Evolutionary conservation across 352 stramenopile genomes (phyloP).

Genomic region (Plasmopara muralis): DNA sequence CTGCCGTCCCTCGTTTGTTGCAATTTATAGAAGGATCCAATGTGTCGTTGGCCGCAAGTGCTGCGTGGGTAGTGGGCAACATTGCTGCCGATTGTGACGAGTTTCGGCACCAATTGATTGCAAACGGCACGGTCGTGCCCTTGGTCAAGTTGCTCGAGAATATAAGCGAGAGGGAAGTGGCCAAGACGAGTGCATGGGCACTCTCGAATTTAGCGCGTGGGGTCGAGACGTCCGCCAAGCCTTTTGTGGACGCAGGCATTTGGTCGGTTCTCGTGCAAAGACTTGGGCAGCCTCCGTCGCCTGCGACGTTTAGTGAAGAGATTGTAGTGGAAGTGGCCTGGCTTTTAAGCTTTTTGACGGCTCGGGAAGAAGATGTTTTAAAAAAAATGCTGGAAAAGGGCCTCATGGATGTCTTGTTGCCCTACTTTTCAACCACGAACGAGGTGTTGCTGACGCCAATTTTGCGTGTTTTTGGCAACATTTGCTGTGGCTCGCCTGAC

Average conservation of each 20-base stretch:
- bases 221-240: conserved; percentile 58
- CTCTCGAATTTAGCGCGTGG: conserved; percentile 35
- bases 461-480: conserved; percentile 72
- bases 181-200: conserved; percentile 22
- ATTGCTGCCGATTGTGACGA: conserved; percentile 81
- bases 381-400: conserved; percentile 56
- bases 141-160: conserved; percentile 7
- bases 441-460: conserved; percentile 65
- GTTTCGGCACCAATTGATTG: conserved; percentile 76
- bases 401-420: conserved; percentile 46
- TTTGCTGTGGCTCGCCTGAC: conserved; percentile 60
- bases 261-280: conserved; percentile 38
- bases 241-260: conserved; percentile 71
- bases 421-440: conserved; percentile 52
- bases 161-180: conserved; percentile 25
- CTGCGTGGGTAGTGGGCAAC: conserved; percentile 78
- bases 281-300: conserved; percentile 23
- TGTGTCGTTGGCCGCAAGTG: conserved; percentile 56
- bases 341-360: conserved; percentile 83
- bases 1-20: conserved; percentile 60
- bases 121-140: conserved; percentile 34
- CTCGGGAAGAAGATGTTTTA: conserved; percentile 65
- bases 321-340: conserved; percentile 77
- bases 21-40: conserved; percentile 63
- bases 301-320: conserved; percentile 33